These are phyloP conservation scores for Colletotrichum spaethianum DNA, from an alignment of 2,329 filamentous ascomycete genomes.

Conservation along the genomic window DNA sequence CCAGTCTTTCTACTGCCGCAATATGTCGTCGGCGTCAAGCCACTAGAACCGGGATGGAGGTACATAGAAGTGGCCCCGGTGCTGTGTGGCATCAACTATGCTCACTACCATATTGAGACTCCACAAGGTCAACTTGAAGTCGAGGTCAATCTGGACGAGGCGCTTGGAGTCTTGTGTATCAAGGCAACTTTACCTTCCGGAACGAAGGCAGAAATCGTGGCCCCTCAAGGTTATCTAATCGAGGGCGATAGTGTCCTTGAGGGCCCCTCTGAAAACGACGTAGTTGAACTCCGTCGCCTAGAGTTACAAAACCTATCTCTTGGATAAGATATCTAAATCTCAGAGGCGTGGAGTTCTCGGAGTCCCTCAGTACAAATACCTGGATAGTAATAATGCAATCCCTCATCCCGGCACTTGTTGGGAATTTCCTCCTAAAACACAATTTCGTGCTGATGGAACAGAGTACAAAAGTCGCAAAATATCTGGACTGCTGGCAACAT, in stretches of 20 bases:
- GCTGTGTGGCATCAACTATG: background rate
- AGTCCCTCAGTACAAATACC: too few species aligned
- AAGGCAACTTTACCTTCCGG: background rate
- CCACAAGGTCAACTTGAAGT: slow-evolving; percentile 11
- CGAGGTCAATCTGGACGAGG: background rate
- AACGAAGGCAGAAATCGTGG: background rate
- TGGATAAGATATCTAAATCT: too few species aligned
- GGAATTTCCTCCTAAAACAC: too few species aligned
- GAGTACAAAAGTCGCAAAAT: too few species aligned
- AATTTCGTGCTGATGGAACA: too few species aligned
- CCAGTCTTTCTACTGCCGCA: slow-evolving; percentile 34
- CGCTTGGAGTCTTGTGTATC: background rate
- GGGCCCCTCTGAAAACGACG: background rate
- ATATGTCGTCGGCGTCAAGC: slow-evolving; percentile 26
- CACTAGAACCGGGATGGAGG: slow-evolving; percentile 23
- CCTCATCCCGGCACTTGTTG: too few species aligned
- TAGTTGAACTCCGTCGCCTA: background rate
- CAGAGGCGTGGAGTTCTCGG: too few species aligned
- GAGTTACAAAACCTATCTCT: background rate
- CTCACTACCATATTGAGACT: background rate
- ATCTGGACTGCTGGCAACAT: too few species aligned
- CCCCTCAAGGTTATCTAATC: background rate
- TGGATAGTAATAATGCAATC: too few species aligned
- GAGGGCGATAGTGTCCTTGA: background rate
- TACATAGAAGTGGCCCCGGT: slow-evolving; percentile 24